Percentiles rank a stretch among this genome's conserved stretches.
Evolutionary conservation across 2,329 filamentous ascomycete genomes (phyloP).

Genomic region (Capronia epimyces): DNA sequence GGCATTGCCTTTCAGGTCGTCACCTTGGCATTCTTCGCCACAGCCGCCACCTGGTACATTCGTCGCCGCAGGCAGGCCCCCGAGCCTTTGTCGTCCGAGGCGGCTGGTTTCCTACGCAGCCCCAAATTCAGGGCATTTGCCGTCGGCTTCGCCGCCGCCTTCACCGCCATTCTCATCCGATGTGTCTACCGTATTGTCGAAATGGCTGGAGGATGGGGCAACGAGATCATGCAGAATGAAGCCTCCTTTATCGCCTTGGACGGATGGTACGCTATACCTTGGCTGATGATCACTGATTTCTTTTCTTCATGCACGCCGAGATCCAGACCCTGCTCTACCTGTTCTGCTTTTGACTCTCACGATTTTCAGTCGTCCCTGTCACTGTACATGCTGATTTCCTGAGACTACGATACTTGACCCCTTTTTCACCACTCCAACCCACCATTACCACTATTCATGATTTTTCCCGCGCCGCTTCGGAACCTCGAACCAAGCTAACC

Average conservation of each 20-base stretch:
- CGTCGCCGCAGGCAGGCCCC: constrained; percentile 21
- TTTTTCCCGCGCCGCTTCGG: no score
- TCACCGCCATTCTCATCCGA: constrained; percentile 41
- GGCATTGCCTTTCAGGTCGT: constrained; percentile 55
- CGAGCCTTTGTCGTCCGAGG: constrained; percentile 13
- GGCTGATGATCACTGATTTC: no score
- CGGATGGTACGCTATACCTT: constrained; percentile 33
- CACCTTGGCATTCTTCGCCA: constrained; percentile 39
- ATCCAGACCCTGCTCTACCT: no score
- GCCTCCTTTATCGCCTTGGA: constrained; percentile 48
- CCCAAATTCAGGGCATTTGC: constrained; percentile 21
- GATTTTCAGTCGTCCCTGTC: neutral
- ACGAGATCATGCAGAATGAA: constrained; percentile 45
- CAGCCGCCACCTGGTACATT: constrained; percentile 15
- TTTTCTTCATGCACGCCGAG: no score
- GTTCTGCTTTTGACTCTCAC: no score
- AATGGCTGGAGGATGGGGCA: constrained; percentile 45
- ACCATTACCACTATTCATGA: no score
- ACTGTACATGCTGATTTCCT: no score
- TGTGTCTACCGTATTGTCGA: constrained; percentile 48
- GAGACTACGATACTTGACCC: no score
- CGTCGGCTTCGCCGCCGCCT: constrained; percentile 30
- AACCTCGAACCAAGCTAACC: no score
- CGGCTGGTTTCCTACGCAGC: constrained; percentile 1
- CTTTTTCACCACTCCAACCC: no score